Base-by-base conservation (phyloP, 768 basidiomycete species). In the Leccinum olivaceopallidum region DNA sequence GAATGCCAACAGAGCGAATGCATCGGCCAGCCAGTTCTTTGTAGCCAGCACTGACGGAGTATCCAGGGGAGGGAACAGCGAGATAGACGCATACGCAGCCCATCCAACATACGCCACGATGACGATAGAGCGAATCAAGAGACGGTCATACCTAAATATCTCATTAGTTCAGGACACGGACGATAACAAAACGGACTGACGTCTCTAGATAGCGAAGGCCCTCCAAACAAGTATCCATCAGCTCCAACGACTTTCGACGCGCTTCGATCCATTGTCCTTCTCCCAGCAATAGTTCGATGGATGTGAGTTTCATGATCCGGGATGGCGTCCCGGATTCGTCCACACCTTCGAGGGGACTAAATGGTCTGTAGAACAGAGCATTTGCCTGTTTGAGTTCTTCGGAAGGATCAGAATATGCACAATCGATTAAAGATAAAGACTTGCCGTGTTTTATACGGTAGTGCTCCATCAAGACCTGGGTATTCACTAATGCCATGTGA, bases 121-220 rank as follows among this genome's bases (percentile, higher is more conserved):
- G 55, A 93, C 92, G 63, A 94, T 85, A 3, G 68, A 75, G 16
- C 86, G 83, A 30, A 95, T 87, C 50, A 94, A 73, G 32, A 83
- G 76, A 18, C 90, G 85, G 69, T 95, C 91, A 71, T 94, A 94
- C 13, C 83, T 81, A 58, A 2, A 14, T 13, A 20, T 50, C 12
- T 44, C 32, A 57, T 64, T 53, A 71, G 66, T n/a, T 53, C 10
- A 36, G 37, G 28, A 54, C 22, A 26, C 14, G 14, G 48, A 39
- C 2, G 13, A 20, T 58, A 12, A 20, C 20, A 52, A 36, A 1
- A 26, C 5, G 37, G 28, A 34, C 54, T 53, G 58, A 84, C 70
- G 90, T 93, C 72, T 94, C 89, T 5, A 94, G 81, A 68, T 94
- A 94, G 32, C 86, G 84, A 34, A 92, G 73, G 0, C 91, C 92